phyloP scores from a whole-genome alignment of 768 basidiomycete species.

The Calocybe cyanea region DNA sequence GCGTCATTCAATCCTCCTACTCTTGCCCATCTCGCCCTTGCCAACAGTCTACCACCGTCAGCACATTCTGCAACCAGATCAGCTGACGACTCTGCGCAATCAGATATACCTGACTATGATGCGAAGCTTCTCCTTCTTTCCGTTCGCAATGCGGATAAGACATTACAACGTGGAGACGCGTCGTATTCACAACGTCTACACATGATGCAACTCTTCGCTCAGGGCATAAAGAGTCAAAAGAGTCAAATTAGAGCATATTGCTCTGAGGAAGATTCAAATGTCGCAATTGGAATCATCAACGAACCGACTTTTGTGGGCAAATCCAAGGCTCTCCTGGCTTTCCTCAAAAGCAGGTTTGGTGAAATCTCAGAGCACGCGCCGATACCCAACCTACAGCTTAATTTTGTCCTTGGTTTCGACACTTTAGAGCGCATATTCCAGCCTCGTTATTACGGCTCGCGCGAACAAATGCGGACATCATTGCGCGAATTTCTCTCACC shows the following conservation, averaged over 20 bases:
- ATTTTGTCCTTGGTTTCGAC: conserved; percentile 79
- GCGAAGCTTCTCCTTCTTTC: conserved; percentile 79
- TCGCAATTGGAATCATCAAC: conserved; percentile 79
- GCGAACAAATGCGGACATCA: conserved; percentile 49
- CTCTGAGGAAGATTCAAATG: conserved; percentile 32
- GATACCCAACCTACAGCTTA: conserved; percentile 37
- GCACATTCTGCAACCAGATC: not conserved
- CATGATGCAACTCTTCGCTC: conserved; percentile 77
- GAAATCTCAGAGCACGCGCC: conserved; percentile 12
- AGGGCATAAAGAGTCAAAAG: conserved; percentile 30
- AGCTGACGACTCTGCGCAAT: not conserved
- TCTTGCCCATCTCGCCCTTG: conserved; percentile 76
- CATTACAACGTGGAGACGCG: conserved; percentile 65
- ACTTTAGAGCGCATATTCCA: conserved; percentile 80
- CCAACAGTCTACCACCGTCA: conserved; percentile 37
- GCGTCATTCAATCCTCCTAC: conserved; percentile 95
- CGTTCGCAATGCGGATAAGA: conserved; percentile 84
- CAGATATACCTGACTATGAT: conserved; percentile 44
- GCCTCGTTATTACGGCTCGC: conserved; percentile 66
- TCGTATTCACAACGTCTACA: conserved; percentile 74
- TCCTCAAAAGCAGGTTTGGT: conserved; percentile 38
- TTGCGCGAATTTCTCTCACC: conserved; percentile 58
- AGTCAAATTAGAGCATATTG: not conserved
- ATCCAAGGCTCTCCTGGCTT: conserved; percentile 51
- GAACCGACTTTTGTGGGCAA: conserved; percentile 91